phyloP scores from a whole-genome alignment of 257 asterid genomes.

The Fraxinus americana region DNA sequence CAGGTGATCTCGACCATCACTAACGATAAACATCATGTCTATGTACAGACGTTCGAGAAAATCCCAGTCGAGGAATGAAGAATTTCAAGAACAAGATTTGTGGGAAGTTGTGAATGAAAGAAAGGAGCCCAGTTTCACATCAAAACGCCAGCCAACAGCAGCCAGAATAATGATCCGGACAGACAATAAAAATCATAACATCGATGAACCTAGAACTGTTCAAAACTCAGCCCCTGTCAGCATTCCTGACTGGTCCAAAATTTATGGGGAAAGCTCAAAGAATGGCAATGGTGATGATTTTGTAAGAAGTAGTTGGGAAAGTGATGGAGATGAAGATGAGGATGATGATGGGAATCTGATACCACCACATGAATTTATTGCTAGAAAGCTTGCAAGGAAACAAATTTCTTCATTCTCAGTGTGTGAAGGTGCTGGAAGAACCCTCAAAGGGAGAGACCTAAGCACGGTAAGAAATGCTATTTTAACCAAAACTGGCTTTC shows the following conservation, averaged over 20 bases:
- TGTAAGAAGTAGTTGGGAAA: constrained; percentile 29
- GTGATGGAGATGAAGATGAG: constrained; percentile 41
- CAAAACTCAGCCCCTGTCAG: constrained; percentile 54
- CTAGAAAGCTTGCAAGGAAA: constrained; percentile 40
- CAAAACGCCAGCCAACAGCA: constrained; percentile 36
- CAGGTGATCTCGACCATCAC: not conserved
- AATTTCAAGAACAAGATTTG: constrained; percentile 58
- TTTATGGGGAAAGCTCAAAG: constrained; percentile 36
- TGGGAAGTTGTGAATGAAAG: constrained; percentile 37
- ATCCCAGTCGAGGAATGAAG: constrained; percentile 40
- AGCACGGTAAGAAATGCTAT: constrained; percentile 64
- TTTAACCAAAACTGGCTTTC: constrained; percentile 68
- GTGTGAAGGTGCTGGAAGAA: constrained; percentile 72
- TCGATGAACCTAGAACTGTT: constrained; percentile 8
- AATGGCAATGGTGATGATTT: not conserved
- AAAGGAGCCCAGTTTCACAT: constrained; percentile 9
- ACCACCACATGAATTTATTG: constrained; percentile 72
- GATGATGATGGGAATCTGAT: constrained; percentile 23
- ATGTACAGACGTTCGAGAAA: not conserved
- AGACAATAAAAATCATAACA: constrained; percentile 18
- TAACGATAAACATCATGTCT: not conserved
- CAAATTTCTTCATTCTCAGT: constrained; percentile 55
- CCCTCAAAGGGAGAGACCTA: constrained; percentile 69
- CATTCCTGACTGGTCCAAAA: constrained; percentile 66
- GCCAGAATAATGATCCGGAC: constrained; percentile 38